Base-by-base conservation (phyloP, 2,329 filamentous ascomycete genomes). In the Chaetomium sp. region DNA sequence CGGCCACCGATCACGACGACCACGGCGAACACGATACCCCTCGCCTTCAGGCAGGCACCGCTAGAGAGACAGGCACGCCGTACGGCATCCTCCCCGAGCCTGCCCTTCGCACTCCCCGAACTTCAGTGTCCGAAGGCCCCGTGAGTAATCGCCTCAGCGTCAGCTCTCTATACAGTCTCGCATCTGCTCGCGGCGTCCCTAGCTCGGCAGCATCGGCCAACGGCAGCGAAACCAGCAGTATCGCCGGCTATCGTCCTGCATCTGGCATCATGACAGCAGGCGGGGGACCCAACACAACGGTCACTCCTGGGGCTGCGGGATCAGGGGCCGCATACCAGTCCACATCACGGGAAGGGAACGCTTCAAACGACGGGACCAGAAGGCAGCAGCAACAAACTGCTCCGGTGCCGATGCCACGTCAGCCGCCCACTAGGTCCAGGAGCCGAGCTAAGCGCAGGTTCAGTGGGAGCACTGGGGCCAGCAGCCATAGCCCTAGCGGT, bases 381-480 rank as follows among this genome's bases (percentile, higher is more conserved):
- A 72, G 76, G 34, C 52, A 50, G 32, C 33, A 67, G 37, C 56
- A 56, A 27, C 55, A 55, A 14, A 38, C 50, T 27, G 57, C 48
- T 42, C 47, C 63, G 8, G 64, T 62, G 46, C 61, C 67, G 2
- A 57, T 58, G 10, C 56, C 68, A 54, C 74, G 78, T 44, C 61
- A 74, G 11, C 77, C 78, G 56, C 77, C 77, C 8, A 77, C 78
- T 53, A 74, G 79, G 61, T 87, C 86, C 47, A 81, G 86, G 44
- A 89, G 88, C 66, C 78, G 80, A 65, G 82, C 78, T 19, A 87
- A 89, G 68, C 79, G 90, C 59, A 81, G 90, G 58, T 85, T 94
- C 63, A 95, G 90, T 66, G 86, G 84, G 32, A 94, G 89, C 70
- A 91, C 88, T 4, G 85, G 79, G n/a, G 82, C 86, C 41, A 94